Conservation (phyloP, 164 flowering plant genomes). For the Macadamia integrifolia region DNA sequence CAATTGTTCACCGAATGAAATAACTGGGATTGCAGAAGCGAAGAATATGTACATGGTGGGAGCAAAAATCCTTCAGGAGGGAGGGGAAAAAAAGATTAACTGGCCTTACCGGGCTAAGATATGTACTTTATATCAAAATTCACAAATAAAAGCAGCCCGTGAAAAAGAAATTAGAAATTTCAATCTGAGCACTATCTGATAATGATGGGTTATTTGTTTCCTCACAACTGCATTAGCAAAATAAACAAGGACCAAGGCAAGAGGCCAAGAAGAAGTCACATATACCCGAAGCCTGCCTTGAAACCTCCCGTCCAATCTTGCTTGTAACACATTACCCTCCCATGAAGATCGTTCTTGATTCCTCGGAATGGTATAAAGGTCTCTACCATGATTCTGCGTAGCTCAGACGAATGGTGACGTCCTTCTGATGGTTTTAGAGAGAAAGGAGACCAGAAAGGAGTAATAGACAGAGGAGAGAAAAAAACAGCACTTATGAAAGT, state of each 20-base stretch:
- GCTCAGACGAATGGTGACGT: conserved; percentile 5
- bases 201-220: not conserved
- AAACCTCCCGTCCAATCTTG: conserved; percentile 99
- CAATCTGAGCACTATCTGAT: not conserved
- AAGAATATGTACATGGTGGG: conserved; percentile 95
- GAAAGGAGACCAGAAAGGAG: not conserved
- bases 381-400: conserved; percentile 64
- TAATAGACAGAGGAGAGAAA: not conserved
- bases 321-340: conserved; percentile 86
- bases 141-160: too few species aligned
- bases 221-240: not conserved
- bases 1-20: conserved; percentile 92
- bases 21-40: conserved; percentile 95
- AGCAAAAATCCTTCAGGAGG: conserved; percentile 70
- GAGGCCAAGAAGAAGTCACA: not conserved
- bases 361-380: conserved; percentile 89
- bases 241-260: conserved; percentile 6
- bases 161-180: not conserved
- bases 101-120: not conserved
- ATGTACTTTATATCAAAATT: too few species aligned
- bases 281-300: conserved; percentile 80
- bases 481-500: not conserved
- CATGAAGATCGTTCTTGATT: conserved; percentile 80
- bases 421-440: not conserved
- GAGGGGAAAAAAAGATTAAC: conserved; percentile 2